phyloP scores from a whole-genome alignment of 805 yeast genomes.

The Kurtzmaniella fragi region DNA sequence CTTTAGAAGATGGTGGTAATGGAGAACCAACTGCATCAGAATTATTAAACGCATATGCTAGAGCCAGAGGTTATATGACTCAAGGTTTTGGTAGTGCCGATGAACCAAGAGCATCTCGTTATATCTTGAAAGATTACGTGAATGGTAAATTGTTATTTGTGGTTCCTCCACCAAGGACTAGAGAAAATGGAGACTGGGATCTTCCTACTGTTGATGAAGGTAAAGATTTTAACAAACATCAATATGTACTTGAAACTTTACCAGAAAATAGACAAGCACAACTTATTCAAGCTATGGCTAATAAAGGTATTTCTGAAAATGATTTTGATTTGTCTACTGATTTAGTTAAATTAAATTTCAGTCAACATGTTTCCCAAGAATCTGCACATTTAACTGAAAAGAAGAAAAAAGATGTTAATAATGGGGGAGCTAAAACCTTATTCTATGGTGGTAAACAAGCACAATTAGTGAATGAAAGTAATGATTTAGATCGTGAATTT shows the following conservation, averaged over 20 bases:
- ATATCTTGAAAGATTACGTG: slow-evolving; percentile 89
- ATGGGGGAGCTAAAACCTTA: slow-evolving; percentile 39
- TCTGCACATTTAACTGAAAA: slow-evolving; percentile 12
- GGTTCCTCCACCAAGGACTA: slow-evolving; percentile 75
- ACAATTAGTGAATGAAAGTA: slow-evolving; percentile 71
- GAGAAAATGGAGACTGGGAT: slow-evolving; percentile 57
- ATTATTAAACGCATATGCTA: slow-evolving; percentile 83
- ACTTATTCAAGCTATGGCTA: slow-evolving; percentile 56
- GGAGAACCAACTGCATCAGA: slow-evolving; percentile 88
- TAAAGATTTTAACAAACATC: slow-evolving; percentile 63
- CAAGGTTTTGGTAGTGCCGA: slow-evolving; percentile 98
- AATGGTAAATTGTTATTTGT: slow-evolving; percentile 82
- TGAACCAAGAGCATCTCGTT: slow-evolving; percentile 90
- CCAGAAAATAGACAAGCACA: slow-evolving; percentile 75
- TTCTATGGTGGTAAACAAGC: slow-evolving; percentile 83
- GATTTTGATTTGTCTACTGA: slow-evolving; percentile 65
- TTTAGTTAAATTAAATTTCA: slow-evolving; percentile 67
- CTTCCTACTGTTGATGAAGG: slow-evolving; percentile 37
- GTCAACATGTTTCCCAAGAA: slow-evolving; percentile 60
- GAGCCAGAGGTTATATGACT: slow-evolving; percentile 96
- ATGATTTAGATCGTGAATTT: slow-evolving; percentile 80
- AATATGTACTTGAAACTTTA: slow-evolving; percentile 59
- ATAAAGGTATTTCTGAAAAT: slow-evolving; percentile 46
- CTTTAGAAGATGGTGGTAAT: slow-evolving; percentile 81
- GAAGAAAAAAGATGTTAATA: slow-evolving; percentile 11